Base-by-base conservation (phyloP, 1,139 yeast species). In the Wickerhamomyces sp. region DNA sequence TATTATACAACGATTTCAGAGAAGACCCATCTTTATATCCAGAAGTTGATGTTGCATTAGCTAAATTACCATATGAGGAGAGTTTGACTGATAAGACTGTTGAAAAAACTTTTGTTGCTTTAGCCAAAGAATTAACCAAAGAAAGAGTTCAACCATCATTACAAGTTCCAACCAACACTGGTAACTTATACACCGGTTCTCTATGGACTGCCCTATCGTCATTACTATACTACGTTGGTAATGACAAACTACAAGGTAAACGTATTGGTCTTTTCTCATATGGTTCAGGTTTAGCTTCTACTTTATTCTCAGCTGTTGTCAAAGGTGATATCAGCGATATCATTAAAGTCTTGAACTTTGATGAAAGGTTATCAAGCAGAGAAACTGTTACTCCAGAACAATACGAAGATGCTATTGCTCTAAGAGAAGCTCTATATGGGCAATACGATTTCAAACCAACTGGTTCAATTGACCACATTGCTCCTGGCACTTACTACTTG, bases 171-270 rank as follows among this genome's bases (percentile, higher is more conserved):
- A 93, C 98, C 57, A 91, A 93, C 72, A 90, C 96, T 53, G 99
- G 99, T 71, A 94, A 94, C 78, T 87, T 91, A 91, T 94, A 94
- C 78, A 89, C 98, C 41, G 99, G 94, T 53, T 88, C 96, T 38
- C 81, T 90, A 45, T 94, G 89, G 80, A 84, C 95, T 39, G 80
- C 96, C 10, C 76, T 94, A 52, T 78, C 93, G 34, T 91, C 99
- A 14, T 72, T 89, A 53, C 73, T 94, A 59, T 81, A 78, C 64
- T 84, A 73, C 62, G 87, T 84, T 53, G 93, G 90, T 40, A 75
- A 79, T 45, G 94, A 83, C 43, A 71, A 77, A 45, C 77, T 91
- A 58, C 88, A 82, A 66, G 79, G 78, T 60, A 89, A 91, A 76
- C 83, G 97, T 68, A 75, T 94, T 61, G 95, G 96, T 60, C 66